A percentile compares a stretch with the other conserved stretches of the same genome.
These are phyloP conservation scores for Phytophthora hibernalis DNA, from an alignment of 352 stramenopile species.

Conservation along the genomic window DNA sequence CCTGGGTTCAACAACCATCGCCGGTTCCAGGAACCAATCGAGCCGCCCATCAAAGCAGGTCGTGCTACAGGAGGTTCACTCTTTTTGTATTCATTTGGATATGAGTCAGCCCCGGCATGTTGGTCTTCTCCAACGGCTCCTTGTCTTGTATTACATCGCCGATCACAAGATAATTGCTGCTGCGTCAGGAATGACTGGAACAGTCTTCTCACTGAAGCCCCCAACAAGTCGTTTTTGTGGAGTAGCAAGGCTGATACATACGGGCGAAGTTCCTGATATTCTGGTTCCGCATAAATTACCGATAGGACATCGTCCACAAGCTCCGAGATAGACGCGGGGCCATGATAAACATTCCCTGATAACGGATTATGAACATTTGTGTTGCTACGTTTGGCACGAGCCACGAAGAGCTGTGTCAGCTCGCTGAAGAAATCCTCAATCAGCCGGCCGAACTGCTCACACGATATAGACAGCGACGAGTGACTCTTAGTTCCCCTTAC, in stretches of 20 bases:
- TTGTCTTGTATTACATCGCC: no score
- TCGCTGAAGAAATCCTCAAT: constrained; percentile 1
- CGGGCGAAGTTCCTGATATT: neutral
- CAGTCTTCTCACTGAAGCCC: neutral
- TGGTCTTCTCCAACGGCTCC: no score
- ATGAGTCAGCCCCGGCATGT: no score
- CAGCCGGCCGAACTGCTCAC: constrained; percentile 2
- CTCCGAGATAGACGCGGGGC: neutral
- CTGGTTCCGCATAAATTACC: neutral
- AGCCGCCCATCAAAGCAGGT: no score
- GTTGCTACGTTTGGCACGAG: neutral
- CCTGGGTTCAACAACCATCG: no score
- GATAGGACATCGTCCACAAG: neutral
- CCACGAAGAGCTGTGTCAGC: neutral
- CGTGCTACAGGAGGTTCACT: no score
- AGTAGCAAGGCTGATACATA: neutral
- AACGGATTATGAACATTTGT: no score
- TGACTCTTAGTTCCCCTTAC: neutral
- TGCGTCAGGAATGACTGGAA: neutral
- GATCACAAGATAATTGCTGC: neutral
- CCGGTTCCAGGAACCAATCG: no score
- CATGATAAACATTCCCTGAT: neutral
- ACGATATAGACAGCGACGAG: neutral
- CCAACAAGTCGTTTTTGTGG: neutral
- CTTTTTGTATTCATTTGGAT: no score